Percentiles rank a stretch among this genome's conserved stretches.
Conservation (phyloP, 306 rosid genomes). For the Pyrus betulifolia region DNA sequence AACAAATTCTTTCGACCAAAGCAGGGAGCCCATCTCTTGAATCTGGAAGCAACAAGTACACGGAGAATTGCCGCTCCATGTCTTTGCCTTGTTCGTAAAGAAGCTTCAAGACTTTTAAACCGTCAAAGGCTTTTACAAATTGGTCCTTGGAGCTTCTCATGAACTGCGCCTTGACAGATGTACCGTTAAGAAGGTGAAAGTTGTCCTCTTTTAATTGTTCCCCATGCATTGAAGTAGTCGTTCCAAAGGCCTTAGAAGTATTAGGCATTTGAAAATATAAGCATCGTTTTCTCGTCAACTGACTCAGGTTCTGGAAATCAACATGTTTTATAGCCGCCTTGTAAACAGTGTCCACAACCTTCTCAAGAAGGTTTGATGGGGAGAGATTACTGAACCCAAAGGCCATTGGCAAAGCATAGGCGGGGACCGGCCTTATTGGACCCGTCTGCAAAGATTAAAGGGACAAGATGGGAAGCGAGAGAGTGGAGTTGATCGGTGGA, state of each 20-base stretch:
- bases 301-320: conserved; percentile 57
- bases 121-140: conserved; percentile 32
- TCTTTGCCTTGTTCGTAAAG: conserved; percentile 58
- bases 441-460: conserved; percentile 48
- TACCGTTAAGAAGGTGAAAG: conserved; percentile 40
- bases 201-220: conserved; percentile 31
- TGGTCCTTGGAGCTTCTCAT: conserved; percentile 60
- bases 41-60: conserved; percentile 73
- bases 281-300: conserved; percentile 36
- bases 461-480: conserved; percentile 48
- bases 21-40: conserved; percentile 53
- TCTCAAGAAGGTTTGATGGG: conserved; percentile 55
- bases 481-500: conserved; percentile 55
- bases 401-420: conserved; percentile 49
- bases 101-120: conserved; percentile 68
- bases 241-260: conserved; percentile 81
- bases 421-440: conserved; percentile 60
- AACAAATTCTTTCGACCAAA: conserved; percentile 49
- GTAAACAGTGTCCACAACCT: conserved; percentile 35
- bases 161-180: conserved; percentile 53
- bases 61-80: conserved; percentile 40
- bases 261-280: conserved; percentile 61
- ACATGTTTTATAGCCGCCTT: conserved; percentile 46
- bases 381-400: conserved; percentile 60
- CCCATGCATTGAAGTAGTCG: conserved; percentile 46